Percentiles rank a stretch among this genome's conserved stretches.
These are phyloP conservation scores for Asclepias syriaca DNA, from an alignment of 257 asterid genomes.

Conservation along the genomic window DNA sequence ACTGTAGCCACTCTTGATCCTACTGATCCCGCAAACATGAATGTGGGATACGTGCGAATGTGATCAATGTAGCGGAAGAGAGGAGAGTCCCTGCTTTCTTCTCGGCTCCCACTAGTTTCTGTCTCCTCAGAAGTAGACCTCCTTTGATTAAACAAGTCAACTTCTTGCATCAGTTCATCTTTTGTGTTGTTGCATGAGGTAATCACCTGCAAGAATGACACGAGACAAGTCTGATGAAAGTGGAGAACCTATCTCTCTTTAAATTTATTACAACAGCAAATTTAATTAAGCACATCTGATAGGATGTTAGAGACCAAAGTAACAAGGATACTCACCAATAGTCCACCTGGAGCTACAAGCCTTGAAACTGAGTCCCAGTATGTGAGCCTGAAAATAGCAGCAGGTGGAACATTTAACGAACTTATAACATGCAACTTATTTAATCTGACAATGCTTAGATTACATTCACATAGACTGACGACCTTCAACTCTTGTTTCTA, in stretches of 20 bases:
- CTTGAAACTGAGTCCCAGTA: constrained; percentile 86
- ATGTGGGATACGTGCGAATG: constrained; percentile 80
- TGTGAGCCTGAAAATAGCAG: constrained; percentile 55
- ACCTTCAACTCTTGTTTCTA: not conserved
- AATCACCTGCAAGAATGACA: constrained; percentile 49
- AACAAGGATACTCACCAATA: constrained; percentile 60
- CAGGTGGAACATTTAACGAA: not conserved
- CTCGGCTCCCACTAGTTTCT: constrained; percentile 33
- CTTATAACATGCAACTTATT: not conserved
- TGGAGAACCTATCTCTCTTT: not conserved
- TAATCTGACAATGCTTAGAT: not conserved
- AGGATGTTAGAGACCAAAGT: not conserved
- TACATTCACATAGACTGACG: not conserved
- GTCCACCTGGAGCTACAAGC: constrained; percentile 84
- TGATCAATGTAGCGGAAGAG: constrained; percentile 70
- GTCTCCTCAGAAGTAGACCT: constrained; percentile 43
- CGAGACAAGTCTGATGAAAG: constrained; percentile 4
- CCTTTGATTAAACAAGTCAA: constrained; percentile 70
- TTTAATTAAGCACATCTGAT: not conserved
- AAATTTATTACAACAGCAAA: not conserved
- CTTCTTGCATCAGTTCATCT: constrained; percentile 89
- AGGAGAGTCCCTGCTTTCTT: constrained; percentile 33
- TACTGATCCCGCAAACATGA: constrained; percentile 82
- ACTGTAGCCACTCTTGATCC: constrained; percentile 97
- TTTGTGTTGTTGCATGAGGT: constrained; percentile 92